Evolutionary conservation across 345 rosid species (phyloP), one percentile per base, ranked within the genome.

Genomic region (Lepidium africanum): DNA sequence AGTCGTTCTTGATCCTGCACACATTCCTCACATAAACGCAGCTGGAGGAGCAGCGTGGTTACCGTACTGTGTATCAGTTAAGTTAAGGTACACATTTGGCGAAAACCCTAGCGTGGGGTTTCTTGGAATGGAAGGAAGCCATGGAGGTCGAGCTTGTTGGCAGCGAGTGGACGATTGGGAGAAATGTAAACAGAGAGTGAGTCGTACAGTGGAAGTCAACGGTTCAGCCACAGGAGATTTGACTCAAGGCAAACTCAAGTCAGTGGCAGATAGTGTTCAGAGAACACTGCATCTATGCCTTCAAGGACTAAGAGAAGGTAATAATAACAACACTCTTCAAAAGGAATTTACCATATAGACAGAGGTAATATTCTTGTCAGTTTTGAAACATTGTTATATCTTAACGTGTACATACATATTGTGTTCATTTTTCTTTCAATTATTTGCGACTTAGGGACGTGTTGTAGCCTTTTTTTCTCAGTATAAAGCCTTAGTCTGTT

Each of bases 41-140:
- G 96, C 99, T n/a, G 97, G 99, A 33, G 97, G 99, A 74, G 99
- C 97, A 54, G 99, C 99, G 9, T 95, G 96, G 99, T 72, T 95
- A 72, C 96, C 99, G 5, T 86, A 95, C 74, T 89, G 99, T 64
- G 96, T 91, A 53, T 89, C 96, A 0, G 97, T 89, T 73, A 86
- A 87, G 79, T 69, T 95, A 59, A 87, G 89, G 77, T 85, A 91
- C 75, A 83, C 81, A 9, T 95, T 87, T 55, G 88, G 90, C 9
- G 97, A 95, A 55, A 91, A 73, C 71, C 63, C 77, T 0, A 77
- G 50, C 13, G 90, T 89, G 42, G 66, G 82, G 37, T 87, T 87
- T 74, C 87, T 91, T 37, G 81, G 92, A 2, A 91, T 89, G 93
- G 99, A 95, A 81, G 99, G 99, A 61, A 91, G 97, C 76, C 99